These are phyloP conservation scores for Spergularia bocconei DNA, from an alignment of 148 eudicot species.

Conservation along the genomic window DNA sequence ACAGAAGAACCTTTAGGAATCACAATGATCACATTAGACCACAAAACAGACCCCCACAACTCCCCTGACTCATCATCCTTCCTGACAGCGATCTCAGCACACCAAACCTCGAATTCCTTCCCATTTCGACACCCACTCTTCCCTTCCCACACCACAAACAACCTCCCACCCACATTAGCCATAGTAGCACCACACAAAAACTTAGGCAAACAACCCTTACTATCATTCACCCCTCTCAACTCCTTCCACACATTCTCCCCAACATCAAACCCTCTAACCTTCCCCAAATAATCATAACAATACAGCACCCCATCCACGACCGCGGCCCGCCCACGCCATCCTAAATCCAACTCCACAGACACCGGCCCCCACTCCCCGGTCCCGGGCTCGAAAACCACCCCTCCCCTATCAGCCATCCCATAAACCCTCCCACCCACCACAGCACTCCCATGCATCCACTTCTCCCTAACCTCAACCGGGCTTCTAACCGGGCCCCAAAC, in stretches of 20 bases:
- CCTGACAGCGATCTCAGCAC: conserved; percentile 64
- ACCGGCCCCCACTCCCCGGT: conserved; percentile 62
- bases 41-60: conserved; percentile 51
- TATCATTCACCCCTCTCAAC: conserved; percentile 63
- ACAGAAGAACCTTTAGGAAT: conserved; percentile 56
- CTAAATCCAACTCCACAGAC: conserved; percentile 68
- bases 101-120: conserved; percentile 60
- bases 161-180: conserved; percentile 73
- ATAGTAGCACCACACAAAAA: conserved; percentile 90
- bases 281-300: conserved; percentile 91
- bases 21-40: conserved; percentile 52
- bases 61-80: conserved; percentile 53
- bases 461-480: conserved; percentile 59
- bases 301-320: conserved; percentile 75
- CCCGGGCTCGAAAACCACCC: conserved; percentile 60
- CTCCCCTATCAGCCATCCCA: conserved; percentile 95
- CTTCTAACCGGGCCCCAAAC: conserved; percentile 57
- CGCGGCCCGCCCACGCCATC: conserved; percentile 88
- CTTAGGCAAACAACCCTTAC: conserved; percentile 52
- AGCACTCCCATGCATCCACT: conserved; percentile 95
- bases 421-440: conserved; percentile 62
- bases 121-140: conserved; percentile 33
- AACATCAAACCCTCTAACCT: conserved; percentile 70
- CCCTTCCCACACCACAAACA: conserved; percentile 86
- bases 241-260: conserved; percentile 69